Evolutionary conservation across 2,329 filamentous ascomycete species (phyloP), one percentile per base, ranked within the genome.

Genomic region (Alternaria tenuissima): DNA sequence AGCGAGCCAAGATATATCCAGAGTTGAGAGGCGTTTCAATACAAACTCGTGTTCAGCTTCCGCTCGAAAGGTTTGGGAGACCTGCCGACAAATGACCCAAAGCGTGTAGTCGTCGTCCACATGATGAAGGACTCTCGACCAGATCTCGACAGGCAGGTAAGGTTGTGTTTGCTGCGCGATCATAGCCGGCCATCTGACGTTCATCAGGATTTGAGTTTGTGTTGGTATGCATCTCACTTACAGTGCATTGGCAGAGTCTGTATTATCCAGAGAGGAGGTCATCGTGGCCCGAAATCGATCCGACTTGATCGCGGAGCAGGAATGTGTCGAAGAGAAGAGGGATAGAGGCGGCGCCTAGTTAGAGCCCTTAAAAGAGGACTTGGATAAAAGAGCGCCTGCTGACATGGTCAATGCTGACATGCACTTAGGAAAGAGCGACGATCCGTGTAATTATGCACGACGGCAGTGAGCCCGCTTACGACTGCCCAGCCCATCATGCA

Each of bases 401-500:
- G 44, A 32, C 44, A 1, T 14, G 44, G 44, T 47, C 44, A 47
- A 20, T 30, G 44, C 44, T 47, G n/a, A 30, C 28, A 11, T 47
- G 32, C 28, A 32, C 28, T n/a, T 26, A 47, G 6, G n/a, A 32
- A 47, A 9, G n/a, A 32, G 44, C 26, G n/a, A 39, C 28, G 44
- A 47, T 26, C 9, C 26, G 62, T 60, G 55, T 72, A 79, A 47
- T 72, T 72, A 28, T 73, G 64, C 4, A 70, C 67, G 2, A 73
- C 57, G 6, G 74, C 70, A 7, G 68, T 76, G 18, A 64, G 60
- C 2, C 71, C 64, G 0, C 71, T 72, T 1, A 79, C 66, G 2
- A 68, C 26, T 1, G 69, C 76, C 76, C 77, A 79, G 1, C 63
- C 51, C 26, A 71, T 67, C 53, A 77, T 74, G 51, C 76, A 79